Evolutionary conservation across 768 basidiomycete genomes (phyloP).

Genomic region (Steccherinum ochraceum): DNA sequence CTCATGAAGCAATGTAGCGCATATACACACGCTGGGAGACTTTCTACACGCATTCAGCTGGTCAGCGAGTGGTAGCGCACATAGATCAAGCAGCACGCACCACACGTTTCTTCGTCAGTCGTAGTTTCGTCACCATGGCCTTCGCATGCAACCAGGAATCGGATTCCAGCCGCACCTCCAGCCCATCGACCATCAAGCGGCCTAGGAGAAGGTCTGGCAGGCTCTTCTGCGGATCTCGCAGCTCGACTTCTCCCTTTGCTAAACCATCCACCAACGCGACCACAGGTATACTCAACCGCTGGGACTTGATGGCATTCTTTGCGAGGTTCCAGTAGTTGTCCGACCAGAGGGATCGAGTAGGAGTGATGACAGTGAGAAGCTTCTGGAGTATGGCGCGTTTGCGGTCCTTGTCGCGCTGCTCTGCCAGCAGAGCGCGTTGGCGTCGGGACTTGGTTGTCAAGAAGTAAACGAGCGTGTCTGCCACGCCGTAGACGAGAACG

Average conservation of each 20-base stretch:
- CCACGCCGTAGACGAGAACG: too few species aligned
- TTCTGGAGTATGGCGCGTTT: neutral
- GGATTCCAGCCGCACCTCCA: neutral
- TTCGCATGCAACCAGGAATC: neutral
- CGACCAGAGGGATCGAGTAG: constrained; percentile 5
- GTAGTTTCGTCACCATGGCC: neutral
- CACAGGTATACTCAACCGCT: neutral
- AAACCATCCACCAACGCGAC: neutral
- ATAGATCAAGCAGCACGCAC: too few species aligned
- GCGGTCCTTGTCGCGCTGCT: neutral
- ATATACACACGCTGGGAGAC: constrained; percentile 3
- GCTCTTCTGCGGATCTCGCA: neutral
- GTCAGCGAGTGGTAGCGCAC: neutral
- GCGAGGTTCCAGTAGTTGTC: neutral
- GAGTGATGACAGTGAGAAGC: constrained; percentile 3
- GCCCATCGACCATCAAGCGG: neutral
- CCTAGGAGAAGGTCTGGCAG: neutral
- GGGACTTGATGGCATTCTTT: neutral
- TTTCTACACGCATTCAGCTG: neutral
- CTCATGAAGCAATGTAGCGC: too few species aligned
- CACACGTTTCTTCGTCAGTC: too few species aligned
- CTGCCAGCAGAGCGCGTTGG: neutral
- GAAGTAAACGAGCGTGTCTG: too few species aligned
- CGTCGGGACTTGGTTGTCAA: neutral
- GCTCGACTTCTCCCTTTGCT: neutral